These are phyloP conservation scores for Apophysomyces elegans DNA, from an alignment of 371 early-diverging fungal genomes.

Conservation along the genomic window DNA sequence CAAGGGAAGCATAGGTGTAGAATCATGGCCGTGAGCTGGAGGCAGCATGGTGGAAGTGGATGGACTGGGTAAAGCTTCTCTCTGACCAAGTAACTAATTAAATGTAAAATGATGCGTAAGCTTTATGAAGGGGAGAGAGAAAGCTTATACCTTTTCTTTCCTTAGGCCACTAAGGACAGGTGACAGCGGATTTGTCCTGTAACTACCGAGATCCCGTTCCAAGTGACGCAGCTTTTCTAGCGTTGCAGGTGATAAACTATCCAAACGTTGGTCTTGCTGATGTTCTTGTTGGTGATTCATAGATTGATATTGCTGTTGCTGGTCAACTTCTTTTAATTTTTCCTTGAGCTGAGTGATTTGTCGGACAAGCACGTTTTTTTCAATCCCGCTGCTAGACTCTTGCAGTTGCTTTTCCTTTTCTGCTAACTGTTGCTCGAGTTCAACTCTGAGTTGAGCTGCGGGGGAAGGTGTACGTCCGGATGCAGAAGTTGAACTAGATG, in stretches of 20 bases:
- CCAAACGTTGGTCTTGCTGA: constrained; percentile 1
- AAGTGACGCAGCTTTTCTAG: constrained; percentile 31
- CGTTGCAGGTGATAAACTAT: constrained; percentile 18
- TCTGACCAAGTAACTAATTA: constrained; percentile 4
- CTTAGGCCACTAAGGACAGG: constrained; percentile 8
- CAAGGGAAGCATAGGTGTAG: constrained; percentile 26
- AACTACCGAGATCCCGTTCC: constrained; percentile 33
- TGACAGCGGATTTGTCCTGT: constrained; percentile 28
- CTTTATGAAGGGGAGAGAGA: not conserved
- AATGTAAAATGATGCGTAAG: not conserved
- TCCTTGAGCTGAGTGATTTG: constrained; percentile 32
- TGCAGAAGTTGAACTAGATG: constrained; percentile 23
- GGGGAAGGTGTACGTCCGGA: constrained; percentile 1
- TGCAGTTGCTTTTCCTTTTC: constrained; percentile 26
- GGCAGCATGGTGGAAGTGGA: constrained; percentile 19
- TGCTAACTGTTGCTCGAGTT: constrained; percentile 25
- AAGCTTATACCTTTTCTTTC: constrained; percentile 8
- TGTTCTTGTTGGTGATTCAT: not conserved
- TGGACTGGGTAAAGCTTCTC: constrained; percentile 18
- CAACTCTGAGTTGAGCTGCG: constrained; percentile 11
- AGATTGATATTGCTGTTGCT: constrained; percentile 2
- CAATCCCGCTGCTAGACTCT: constrained; percentile 30
- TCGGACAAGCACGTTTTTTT: constrained; percentile 28
- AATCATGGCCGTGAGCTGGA: constrained; percentile 16
- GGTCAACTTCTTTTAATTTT: constrained; percentile 21